Evolutionary conservation across 768 basidiomycete species (phyloP), one percentile per base, ranked within the genome.

Genomic region (Boletus coccyginus): DNA sequence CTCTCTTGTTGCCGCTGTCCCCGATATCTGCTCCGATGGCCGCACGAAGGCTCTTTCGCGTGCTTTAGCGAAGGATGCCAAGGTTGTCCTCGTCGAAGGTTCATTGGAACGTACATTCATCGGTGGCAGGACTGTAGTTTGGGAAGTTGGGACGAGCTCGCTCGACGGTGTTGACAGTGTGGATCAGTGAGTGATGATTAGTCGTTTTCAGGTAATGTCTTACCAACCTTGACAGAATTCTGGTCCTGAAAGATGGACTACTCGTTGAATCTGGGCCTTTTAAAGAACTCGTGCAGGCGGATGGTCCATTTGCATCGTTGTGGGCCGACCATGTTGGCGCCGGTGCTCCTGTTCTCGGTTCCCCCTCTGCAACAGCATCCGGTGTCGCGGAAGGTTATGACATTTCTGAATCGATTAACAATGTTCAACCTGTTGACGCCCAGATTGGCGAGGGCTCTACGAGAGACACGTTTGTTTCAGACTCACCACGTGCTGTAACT

Each of bases 241-340:
- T 96, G 49, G 94, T 97, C 27, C 83, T 98, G 56, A 90, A 90
- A 62, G 89, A 97, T 66, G 95, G 96, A 5, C 83, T 86, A 66
- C 87, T 98, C 44, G 77, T 89, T 39, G 96, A 98, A 71, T 82
- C 82, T 56, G 93, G 93, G 10, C 82, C 73, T 41, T 92, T 93
- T 70, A 83, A 81, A 55, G 91, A 94, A 58, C 77, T 97, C 33
- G 73, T 94, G 45, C 83, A 84, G 32, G 72, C 74, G 44, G 81
- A 88, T 61, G 90, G 90, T 49, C 66, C 84, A 39, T 94, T 94
- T 63, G 88, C 90, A 13, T 77, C 82, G 1, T 89, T 95, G 90
- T 97, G 94, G 94, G 85, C 89, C 1, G 85, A 92, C 67, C 90
- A 95, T 65, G 77, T 88, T 32, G 83, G 84, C 24, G 78, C 86